phyloP scores from a whole-genome alignment of 106 monocot genomes.

The Allium sativum region DNA sequence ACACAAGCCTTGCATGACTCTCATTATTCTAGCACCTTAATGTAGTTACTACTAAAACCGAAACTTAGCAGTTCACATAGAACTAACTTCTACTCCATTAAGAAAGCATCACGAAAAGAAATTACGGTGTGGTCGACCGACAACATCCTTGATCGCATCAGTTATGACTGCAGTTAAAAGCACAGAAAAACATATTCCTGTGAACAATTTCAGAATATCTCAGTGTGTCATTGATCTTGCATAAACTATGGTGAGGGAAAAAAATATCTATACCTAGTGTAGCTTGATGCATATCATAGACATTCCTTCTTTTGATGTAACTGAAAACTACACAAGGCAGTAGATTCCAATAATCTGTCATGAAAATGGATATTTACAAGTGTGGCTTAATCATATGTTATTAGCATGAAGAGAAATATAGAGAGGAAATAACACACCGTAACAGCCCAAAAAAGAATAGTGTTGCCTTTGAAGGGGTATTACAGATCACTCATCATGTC shows the following conservation, averaged over 20 bases:
- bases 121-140: slow-evolving; percentile 65
- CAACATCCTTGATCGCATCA: slow-evolving; percentile 61
- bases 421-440: slow-evolving; percentile 22
- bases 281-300: slow-evolving; percentile 77
- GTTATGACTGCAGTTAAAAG: slow-evolving; percentile 62
- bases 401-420: neutral
- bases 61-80: too few species aligned
- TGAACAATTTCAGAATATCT: neutral
- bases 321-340: slow-evolving; percentile 39
- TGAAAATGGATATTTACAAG: neutral
- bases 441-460: slow-evolving; percentile 40
- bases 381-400: neutral
- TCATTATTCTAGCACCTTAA: too few species aligned
- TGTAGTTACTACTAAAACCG: too few species aligned
- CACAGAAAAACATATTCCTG: slow-evolving; percentile 52
- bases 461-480: slow-evolving; percentile 34
- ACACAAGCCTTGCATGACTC: too few species aligned
- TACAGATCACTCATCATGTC: slow-evolving; percentile 43
- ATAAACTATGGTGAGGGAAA: neutral
- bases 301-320: slow-evolving; percentile 51
- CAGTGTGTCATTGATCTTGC: neutral
- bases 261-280: slow-evolving; percentile 32
- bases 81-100: slow-evolving; percentile 35
- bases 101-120: slow-evolving; percentile 82
- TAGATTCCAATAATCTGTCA: slow-evolving; percentile 38